Percentiles rank a stretch among this genome's conserved stretches.
These are phyloP conservation scores for Suillus cothurnatus DNA, from an alignment of 768 basidiomycete genomes.

Conservation along the genomic window DNA sequence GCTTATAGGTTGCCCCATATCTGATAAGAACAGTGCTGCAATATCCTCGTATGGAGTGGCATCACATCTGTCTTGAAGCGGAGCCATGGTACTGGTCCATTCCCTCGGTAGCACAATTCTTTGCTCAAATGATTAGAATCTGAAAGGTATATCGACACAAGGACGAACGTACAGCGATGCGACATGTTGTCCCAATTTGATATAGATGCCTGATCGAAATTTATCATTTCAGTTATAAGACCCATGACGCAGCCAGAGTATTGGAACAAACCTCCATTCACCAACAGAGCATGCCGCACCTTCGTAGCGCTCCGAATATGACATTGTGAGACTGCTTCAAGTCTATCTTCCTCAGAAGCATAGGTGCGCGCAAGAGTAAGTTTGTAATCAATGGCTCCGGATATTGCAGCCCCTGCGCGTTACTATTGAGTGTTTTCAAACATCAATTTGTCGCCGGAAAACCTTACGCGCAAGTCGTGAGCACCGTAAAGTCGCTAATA, in stretches of 20 bases:
- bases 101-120: conserved; percentile 61
- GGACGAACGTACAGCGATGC: conserved; percentile 56
- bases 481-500: conserved; percentile 77
- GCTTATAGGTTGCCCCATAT: conserved; percentile 72
- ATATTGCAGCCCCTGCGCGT: conserved; percentile 56
- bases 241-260: conserved; percentile 2
- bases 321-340: conserved; percentile 69
- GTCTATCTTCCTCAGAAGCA: conserved; percentile 49
- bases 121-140: conserved; percentile 15
- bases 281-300: conserved; percentile 80
- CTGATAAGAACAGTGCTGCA: conserved; percentile 72
- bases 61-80: conserved; percentile 90
- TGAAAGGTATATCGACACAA: conserved; percentile 21
- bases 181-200: conserved; percentile 89
- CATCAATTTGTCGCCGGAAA: conserved; percentile 27
- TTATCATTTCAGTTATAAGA: conserved; percentile 5
- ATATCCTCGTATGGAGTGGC: conserved; percentile 83
- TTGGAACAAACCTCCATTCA: conserved; percentile 74
- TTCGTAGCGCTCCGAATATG: conserved; percentile 82
- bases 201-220: conserved; percentile 64
- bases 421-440: conserved; percentile 9
- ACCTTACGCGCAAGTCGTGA: conserved; percentile 69
- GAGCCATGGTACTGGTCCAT: conserved; percentile 60
- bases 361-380: conserved; percentile 58
- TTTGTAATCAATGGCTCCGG: conserved; percentile 74